phyloP scores from a whole-genome alignment of 1,284 basidiomycete genomes.

The Rhodotorula sp. region DNA sequence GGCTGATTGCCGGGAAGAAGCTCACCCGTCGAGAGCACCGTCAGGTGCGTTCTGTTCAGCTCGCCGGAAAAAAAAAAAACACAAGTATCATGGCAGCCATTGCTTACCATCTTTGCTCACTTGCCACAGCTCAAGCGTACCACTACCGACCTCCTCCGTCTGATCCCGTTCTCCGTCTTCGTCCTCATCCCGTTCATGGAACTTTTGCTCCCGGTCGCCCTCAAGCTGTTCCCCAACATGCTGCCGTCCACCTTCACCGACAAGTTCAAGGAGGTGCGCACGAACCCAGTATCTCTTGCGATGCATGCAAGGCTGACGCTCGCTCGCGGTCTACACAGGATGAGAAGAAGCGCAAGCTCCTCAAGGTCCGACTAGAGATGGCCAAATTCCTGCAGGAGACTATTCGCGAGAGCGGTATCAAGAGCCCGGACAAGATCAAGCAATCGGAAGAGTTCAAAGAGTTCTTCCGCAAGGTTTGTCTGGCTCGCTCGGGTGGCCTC shows the following conservation, averaged over 20 bases:
- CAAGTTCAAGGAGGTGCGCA: slow-evolving; percentile 68
- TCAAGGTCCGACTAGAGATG: slow-evolving; percentile 95
- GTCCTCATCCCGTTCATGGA: slow-evolving; percentile 98
- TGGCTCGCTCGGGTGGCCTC: neutral
- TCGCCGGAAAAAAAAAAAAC: too few relatives aligned
- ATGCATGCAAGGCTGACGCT: neutral
- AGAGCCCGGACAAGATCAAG: slow-evolving; percentile 76
- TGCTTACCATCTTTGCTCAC: neutral
- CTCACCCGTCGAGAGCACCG: slow-evolving; percentile 89
- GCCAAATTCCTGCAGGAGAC: slow-evolving; percentile 99
- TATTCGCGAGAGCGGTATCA: slow-evolving; percentile 86
- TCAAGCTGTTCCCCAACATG: slow-evolving; percentile 99
- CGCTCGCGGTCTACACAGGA: slow-evolving; percentile 58
- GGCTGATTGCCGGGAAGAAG: slow-evolving; percentile 85
- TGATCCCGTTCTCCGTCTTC: slow-evolving; percentile 94
- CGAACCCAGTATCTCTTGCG: slow-evolving; percentile 40
- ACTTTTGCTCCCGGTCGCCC: slow-evolving; percentile 88
- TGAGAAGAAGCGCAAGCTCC: slow-evolving; percentile 93
- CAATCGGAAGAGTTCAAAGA: slow-evolving; percentile 96
- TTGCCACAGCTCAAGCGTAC: slow-evolving; percentile 75
- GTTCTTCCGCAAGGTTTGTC: slow-evolving; percentile 87
- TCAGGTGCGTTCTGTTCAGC: slow-evolving; percentile 79
- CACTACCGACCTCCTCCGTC: slow-evolving; percentile 83
- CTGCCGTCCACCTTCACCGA: slow-evolving; percentile 97
- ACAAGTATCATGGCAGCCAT: too few relatives aligned